phyloP scores from a whole-genome alignment of 2,329 filamentous ascomycete species.

The Sporothrix mexicana region DNA sequence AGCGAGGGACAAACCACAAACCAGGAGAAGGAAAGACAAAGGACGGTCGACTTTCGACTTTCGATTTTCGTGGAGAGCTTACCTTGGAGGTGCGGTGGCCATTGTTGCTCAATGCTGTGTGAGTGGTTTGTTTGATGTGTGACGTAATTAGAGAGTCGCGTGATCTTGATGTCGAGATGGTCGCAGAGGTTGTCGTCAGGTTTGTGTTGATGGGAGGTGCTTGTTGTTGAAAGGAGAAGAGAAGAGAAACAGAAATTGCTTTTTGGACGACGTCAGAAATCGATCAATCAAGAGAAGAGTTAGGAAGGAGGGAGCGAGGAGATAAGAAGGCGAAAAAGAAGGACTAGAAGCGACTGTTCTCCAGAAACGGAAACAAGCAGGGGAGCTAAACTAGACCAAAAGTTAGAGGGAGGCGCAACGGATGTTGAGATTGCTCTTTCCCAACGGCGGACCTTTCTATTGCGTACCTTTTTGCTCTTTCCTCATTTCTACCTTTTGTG shows the following conservation, averaged over 20 bases:
- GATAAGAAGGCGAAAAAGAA: slow-evolving; percentile 15
- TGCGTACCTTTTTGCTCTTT: background rate
- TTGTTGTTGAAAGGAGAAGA: background rate
- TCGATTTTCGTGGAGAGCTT: no score
- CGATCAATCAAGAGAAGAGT: slow-evolving; percentile 6
- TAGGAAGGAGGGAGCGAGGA: background rate
- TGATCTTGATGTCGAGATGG: background rate
- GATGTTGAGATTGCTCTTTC: background rate
- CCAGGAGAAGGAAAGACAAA: no score
- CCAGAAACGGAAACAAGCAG: slow-evolving; percentile 4
- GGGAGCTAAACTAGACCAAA: slow-evolving; percentile 19
- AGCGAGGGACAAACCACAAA: background rate
- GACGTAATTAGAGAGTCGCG: background rate
- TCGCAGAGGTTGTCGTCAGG: background rate
- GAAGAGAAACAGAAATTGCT: background rate
- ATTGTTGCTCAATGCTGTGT: slow-evolving; percentile 20
- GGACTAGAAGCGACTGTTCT: no score
- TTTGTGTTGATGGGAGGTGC: background rate
- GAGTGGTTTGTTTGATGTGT: background rate
- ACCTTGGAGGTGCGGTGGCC: background rate
- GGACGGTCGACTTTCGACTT: no score
- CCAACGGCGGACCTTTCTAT: background rate
- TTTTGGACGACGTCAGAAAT: slow-evolving; percentile 13
- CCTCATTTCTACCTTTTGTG: background rate
- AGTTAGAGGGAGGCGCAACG: slow-evolving; percentile 3